Percentiles rank a stretch among this genome's conserved stretches.
Evolutionary conservation across 345 rosid species (phyloP).

Genomic region (Syzygium aqueum): DNA sequence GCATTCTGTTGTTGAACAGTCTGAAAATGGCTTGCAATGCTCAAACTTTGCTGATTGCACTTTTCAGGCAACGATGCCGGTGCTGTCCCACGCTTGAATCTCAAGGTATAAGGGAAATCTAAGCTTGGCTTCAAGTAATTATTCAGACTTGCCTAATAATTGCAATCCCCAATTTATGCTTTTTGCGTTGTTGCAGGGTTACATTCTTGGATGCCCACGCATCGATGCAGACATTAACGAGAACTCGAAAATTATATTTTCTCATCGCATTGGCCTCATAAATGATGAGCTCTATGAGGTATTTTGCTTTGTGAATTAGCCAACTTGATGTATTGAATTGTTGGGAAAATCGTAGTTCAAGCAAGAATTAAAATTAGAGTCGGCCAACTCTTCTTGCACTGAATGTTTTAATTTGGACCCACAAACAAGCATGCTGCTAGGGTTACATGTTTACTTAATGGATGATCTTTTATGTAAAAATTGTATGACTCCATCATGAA

Average conservation of each 20-base stretch:
- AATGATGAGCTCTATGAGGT: slow-evolving; percentile 25
- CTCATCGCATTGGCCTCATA: slow-evolving; percentile 21
- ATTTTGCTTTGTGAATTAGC: neutral
- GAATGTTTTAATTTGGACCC: neutral
- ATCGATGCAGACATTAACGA: slow-evolving; percentile 11
- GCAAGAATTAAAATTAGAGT: neutral
- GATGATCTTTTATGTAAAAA: neutral
- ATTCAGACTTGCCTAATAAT: neutral
- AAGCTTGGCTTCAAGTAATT: neutral
- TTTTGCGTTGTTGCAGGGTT: slow-evolving; percentile 9
- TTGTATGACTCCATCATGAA: neutral
- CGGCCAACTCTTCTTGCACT: neutral
- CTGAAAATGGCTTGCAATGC: neutral
- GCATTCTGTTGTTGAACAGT: neutral
- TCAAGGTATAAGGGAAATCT: slow-evolving; percentile 1
- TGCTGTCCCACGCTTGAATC: slow-evolving; percentile 10
- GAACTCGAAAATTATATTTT: slow-evolving; percentile 18
- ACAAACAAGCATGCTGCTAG: neutral
- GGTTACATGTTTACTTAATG: neutral
- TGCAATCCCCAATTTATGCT: neutral
- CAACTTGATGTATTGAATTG: neutral
- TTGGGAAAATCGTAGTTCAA: neutral
- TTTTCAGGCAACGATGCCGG: slow-evolving; percentile 13
- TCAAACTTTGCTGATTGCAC: neutral
- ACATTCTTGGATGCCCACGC: slow-evolving; percentile 14